Conservation (phyloP, 2,329 filamentous ascomycete genomes). For the Neonectria magnoliae region DNA sequence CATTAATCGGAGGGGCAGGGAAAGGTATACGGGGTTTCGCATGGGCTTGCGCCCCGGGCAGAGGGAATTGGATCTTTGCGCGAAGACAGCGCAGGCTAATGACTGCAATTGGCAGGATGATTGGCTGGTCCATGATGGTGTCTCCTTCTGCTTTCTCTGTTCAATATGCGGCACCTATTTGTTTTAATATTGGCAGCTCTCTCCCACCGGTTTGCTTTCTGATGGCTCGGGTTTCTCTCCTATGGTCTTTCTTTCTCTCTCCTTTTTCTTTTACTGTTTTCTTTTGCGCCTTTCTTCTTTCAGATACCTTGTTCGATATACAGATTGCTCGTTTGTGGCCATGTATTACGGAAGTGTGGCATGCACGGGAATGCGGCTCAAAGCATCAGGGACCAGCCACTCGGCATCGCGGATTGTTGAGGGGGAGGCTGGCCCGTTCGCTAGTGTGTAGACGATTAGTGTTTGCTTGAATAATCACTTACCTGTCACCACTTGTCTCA, state of each 20-base stretch:
- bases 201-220: constrained; percentile 24
- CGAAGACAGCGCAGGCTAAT: constrained; percentile 54
- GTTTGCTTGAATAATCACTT: constrained; percentile 47
- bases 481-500: constrained; percentile 7
- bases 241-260: constrained; percentile 36
- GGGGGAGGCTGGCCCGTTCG: constrained; percentile 44
- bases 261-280: constrained; percentile 36
- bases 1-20: constrained; percentile 42
- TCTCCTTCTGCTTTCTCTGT: constrained; percentile 53
- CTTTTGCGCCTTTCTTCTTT: constrained; percentile 41
- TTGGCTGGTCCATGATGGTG: constrained; percentile 64
- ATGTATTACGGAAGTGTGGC: constrained; percentile 36
- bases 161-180: constrained; percentile 52
- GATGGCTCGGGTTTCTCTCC: constrained; percentile 35
- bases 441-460: constrained; percentile 51
- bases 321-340: constrained; percentile 48
- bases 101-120: constrained; percentile 53
- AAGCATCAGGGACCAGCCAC: constrained; percentile 19
- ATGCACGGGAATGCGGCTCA: constrained; percentile 31
- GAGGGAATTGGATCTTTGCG: constrained; percentile 46
- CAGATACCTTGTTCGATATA: constrained; percentile 72
- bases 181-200: constrained; percentile 47
- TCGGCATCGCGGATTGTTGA: constrained; percentile 33
- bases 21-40: constrained; percentile 43
- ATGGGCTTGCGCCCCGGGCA: constrained; percentile 41